Base-by-base conservation (phyloP, 2,329 filamentous ascomycete genomes). In the Stagonosporopsis rhizophila region DNA sequence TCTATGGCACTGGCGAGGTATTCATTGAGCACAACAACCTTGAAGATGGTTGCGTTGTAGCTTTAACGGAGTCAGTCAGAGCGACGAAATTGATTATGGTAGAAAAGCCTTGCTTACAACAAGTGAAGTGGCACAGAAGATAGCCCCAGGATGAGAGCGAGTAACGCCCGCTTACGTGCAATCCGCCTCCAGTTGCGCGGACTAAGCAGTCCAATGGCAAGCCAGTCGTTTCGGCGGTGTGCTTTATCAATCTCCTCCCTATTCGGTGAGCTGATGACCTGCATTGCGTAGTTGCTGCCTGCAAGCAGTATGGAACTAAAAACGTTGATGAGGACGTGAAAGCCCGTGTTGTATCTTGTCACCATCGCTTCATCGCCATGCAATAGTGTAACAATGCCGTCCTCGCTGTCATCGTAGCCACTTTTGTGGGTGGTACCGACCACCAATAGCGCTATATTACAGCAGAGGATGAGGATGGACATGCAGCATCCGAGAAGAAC, bases 271-370 rank as follows among this genome's bases (percentile, higher is more conserved):
- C 44, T 58, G 3, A 71, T 8, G 2, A 66, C 59, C 47, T 72
- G 68, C 66, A 71, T 70, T 0, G 63, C 63, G 35, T 68, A 69
- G 28, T 65, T 72, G 19, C 62, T 66, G 3, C 54, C 55, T 1
- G 54, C 59, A 0, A 72, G 42, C 4, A 72, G 30, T 0, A 60
- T 15, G 0, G 68, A 66, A 25, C 77, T 78, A 20, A 82, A 64
- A 0, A 73, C 59, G 67, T 85, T 85, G 62, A 85, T 79, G 0
- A 77, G 44, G 19, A 84, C 60, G 64, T 85, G 82, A 0, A 81
- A 28, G 12, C 19, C 20, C 1, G 52, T 58, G 27, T 52, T 62
- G 41, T 47, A 56, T 35, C 50, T 20, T 1, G 55, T 48, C 9
- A 20, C 20, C 14, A 11, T 22, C 6, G 35, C 1, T 20, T 9